Evolutionary conservation across 306 rosid species (phyloP).

Genomic region (Casuarina equisetifolia): DNA sequence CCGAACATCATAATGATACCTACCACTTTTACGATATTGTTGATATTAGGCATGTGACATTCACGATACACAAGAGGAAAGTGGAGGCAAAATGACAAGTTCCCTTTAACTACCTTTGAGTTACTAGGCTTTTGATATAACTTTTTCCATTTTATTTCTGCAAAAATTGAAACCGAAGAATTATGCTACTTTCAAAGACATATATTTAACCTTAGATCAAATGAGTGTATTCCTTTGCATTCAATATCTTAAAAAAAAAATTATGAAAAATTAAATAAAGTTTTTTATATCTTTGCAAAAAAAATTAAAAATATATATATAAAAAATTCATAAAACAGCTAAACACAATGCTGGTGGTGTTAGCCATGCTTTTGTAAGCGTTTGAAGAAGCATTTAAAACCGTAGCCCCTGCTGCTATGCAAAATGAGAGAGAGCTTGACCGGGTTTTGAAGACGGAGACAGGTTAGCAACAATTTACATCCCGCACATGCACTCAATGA

Average conservation of each 20-base stretch:
- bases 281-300: too few relatives aligned
- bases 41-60: constrained; percentile 47
- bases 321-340: too few relatives aligned
- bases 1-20: constrained; percentile 53
- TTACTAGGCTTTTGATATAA: constrained; percentile 44
- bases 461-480: too few relatives aligned
- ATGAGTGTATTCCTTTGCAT: neutral
- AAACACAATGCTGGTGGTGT: too few relatives aligned
- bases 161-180: constrained; percentile 16
- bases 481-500: too few relatives aligned
- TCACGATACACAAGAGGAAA: constrained; percentile 54
- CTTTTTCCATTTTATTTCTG: constrained; percentile 52
- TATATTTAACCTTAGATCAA: constrained; percentile 11
- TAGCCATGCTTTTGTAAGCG: too few relatives aligned
- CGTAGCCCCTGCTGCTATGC: too few relatives aligned
- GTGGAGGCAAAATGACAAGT: constrained; percentile 68
- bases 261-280: neutral
- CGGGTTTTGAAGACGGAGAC: too few relatives aligned
- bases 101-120: constrained; percentile 25
- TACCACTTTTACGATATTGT: constrained; percentile 40
- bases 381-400: too few relatives aligned
- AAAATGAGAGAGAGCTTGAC: too few relatives aligned
- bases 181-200: neutral
- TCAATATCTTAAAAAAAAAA: neutral
- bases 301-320: too few relatives aligned